These are phyloP conservation scores for Cladosporium sp. DNA, from an alignment of 2,329 filamentous ascomycete species.

Conservation along the genomic window DNA sequence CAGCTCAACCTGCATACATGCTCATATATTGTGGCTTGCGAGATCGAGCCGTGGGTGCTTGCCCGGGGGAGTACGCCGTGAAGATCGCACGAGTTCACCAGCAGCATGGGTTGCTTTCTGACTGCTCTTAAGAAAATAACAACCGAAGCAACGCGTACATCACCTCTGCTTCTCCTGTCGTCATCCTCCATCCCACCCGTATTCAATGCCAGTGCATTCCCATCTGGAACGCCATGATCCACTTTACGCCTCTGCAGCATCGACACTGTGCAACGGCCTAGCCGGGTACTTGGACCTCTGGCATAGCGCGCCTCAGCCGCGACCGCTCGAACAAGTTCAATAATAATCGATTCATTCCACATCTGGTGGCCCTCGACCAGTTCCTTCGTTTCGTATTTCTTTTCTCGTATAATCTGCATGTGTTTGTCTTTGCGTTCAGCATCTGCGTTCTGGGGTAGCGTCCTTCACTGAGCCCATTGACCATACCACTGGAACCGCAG, in stretches of 20 bases:
- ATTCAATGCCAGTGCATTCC: too few species aligned
- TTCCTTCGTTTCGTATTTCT: conserved; percentile 5
- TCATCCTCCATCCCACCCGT: too few species aligned
- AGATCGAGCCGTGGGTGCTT: too few species aligned
- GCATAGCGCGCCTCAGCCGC: conserved; percentile 10
- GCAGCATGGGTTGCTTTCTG: too few species aligned
- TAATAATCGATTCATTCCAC: conserved; percentile 3
- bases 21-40: too few species aligned
- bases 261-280: background rate
- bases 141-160: too few species aligned
- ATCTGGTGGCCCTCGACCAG: background rate
- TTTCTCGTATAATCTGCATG: background rate
- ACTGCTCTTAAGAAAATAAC: too few species aligned
- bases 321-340: background rate
- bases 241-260: background rate
- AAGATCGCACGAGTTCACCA: too few species aligned
- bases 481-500: background rate
- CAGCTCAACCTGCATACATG: too few species aligned
- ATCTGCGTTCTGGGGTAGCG: background rate
- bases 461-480: background rate
- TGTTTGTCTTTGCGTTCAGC: conserved; percentile 9
- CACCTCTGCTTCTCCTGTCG: too few species aligned
- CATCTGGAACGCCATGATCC: background rate
- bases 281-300: background rate
- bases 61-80: too few species aligned